Conservation (phyloP, 73 alveolate genomes). For the Blepharisma stoltei region DNA sequence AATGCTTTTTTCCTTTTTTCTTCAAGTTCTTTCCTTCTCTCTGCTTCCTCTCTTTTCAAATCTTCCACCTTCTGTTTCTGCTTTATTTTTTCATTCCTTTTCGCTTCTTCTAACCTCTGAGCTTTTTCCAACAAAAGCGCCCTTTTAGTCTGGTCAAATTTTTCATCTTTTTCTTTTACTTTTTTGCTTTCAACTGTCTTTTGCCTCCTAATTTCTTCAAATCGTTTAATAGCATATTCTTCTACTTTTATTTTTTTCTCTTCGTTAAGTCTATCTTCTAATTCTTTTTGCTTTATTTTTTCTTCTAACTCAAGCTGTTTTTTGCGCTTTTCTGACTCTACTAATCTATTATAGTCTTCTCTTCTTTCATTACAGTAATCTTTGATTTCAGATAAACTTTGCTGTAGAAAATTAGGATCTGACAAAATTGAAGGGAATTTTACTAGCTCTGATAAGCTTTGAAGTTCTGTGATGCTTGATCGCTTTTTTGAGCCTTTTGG, state of each 20-base stretch:
- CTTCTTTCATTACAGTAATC: neutral
- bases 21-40: neutral
- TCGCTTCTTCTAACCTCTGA: neutral
- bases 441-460: neutral
- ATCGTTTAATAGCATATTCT: neutral
- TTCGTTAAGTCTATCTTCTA: neutral
- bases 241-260: neutral
- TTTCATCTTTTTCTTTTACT: neutral
- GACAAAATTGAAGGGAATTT: neutral
- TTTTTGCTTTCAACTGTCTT: neutral
- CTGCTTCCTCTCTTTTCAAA: neutral
- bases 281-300: neutral
- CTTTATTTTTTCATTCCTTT: constrained; percentile 5
- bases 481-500: neutral
- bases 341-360: neutral
- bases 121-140: neutral
- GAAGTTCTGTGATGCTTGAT: neutral
- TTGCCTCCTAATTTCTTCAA: neutral
- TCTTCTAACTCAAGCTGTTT: neutral
- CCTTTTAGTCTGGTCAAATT: neutral
- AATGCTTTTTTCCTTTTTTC: constrained; percentile 11
- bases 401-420: neutral
- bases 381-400: neutral
- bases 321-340: neutral
- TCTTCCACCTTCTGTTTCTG: neutral